These are phyloP conservation scores for Calonectria crousiana DNA, from an alignment of 2,329 filamentous ascomycete species.

Conservation along the genomic window DNA sequence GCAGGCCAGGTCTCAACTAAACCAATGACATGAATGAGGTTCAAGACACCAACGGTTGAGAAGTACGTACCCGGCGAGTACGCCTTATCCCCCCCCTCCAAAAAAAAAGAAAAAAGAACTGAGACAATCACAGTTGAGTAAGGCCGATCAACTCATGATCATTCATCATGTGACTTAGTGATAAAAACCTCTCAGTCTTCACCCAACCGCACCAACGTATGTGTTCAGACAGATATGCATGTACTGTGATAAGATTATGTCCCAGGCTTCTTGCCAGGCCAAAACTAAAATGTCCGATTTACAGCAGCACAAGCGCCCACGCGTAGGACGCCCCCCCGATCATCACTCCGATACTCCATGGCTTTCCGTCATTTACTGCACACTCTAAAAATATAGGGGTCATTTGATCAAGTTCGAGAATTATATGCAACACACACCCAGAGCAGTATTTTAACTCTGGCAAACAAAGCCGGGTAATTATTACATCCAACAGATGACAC, in stretches of 20 bases:
- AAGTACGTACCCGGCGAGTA: too few relatives aligned
- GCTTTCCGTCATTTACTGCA: background rate
- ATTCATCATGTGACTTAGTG: background rate
- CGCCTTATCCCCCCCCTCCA: too few relatives aligned
- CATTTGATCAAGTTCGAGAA: background rate
- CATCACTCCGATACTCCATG: constrained; percentile 2
- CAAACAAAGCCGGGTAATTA: background rate
- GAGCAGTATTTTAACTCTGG: background rate
- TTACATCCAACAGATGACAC: background rate
- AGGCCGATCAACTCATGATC: background rate
- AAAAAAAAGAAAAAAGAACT: background rate
- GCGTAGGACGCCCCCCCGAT: background rate
- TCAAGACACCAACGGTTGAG: background rate
- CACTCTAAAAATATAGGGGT: background rate
- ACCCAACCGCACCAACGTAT: background rate
- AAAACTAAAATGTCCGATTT: background rate
- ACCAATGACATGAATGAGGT: background rate
- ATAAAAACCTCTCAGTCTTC: background rate
- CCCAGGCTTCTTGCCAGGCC: background rate
- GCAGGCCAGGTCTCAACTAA: background rate
- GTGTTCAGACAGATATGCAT: background rate
- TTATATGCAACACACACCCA: background rate
- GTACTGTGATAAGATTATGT: background rate
- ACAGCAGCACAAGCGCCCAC: background rate
- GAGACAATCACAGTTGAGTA: background rate